Conservation (phyloP, 768 basidiomycete genomes). For the Dentipellis sp. region DNA sequence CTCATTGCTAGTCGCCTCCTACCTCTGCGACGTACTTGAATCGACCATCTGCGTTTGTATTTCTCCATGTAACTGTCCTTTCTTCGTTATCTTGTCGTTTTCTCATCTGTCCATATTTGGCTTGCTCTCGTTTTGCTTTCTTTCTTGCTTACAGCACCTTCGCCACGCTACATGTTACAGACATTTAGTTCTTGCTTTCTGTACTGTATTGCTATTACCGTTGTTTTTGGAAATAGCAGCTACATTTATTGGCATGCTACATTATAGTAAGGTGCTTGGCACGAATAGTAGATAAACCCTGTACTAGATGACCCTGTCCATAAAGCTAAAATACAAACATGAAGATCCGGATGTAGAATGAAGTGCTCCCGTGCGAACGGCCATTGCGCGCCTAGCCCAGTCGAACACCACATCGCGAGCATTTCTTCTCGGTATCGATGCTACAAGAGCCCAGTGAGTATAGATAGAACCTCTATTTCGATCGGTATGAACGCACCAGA, state of each 20-base stretch:
- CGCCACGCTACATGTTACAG: background rate
- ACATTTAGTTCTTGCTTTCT: background rate
- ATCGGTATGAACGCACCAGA: slow-evolving; percentile 13
- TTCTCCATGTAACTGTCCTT: background rate
- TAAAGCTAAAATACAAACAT: too few relatives aligned
- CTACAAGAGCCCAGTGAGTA: slow-evolving; percentile 2
- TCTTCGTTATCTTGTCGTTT: background rate
- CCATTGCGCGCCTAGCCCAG: background rate
- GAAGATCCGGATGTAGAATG: too few relatives aligned
- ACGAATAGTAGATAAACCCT: too few relatives aligned
- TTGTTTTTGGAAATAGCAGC: too few relatives aligned
- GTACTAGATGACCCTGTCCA: background rate
- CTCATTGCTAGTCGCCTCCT: slow-evolving; percentile 52
- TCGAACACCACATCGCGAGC: slow-evolving; percentile 19
- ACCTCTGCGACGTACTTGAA: slow-evolving; percentile 8
- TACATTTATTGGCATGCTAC: too few relatives aligned
- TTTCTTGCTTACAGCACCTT: slow-evolving; percentile 4
- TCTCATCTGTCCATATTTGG: background rate
- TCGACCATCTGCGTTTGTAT: background rate
- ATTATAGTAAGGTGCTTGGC: too few relatives aligned
- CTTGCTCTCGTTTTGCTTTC: background rate
- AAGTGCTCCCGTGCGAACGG: background rate
- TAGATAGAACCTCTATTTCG: background rate
- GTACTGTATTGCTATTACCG: background rate
- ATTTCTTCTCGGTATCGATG: slow-evolving; percentile 19